Evolutionary conservation across 768 basidiomycete species (phyloP), one percentile per base, ranked within the genome.

Genomic region (Tulasnella calospora): DNA sequence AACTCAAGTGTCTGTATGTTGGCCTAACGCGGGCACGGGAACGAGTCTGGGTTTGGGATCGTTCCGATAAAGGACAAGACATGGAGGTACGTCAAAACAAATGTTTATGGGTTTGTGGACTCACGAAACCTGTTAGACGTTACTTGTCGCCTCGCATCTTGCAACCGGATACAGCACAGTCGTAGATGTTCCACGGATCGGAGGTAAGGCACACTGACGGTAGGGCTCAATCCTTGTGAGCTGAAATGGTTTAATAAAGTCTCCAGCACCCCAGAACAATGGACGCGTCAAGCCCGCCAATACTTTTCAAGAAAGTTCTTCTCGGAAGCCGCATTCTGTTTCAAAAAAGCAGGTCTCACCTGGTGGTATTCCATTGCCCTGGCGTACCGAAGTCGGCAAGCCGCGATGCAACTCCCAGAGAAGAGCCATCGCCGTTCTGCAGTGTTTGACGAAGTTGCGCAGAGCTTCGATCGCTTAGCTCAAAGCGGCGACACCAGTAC

Each of bases 1-100:
- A 80, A 40, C 79, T 80, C 41, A 80, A 80, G 44, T 44, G n/a
- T 61, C 40, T 80, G 23, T 80, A 80, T 67, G 79, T 80, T 8
- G 79, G 57, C 3, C 12, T 80, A 13, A 80, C 79, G 0, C 67
- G 79, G 12, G 79, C 79, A 51, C 8, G 79, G 21, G 30, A 79
- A 19, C 79, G 71, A 36, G 57, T 61, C 17, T 80, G 79, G 79
- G 35, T 80, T 7, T 80, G 79, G 79, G 79, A 80, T 57, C 44
- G 30, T 10, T 27, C 73, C 17, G 79, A 79, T 2, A 55, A 36
- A 15, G 71, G 55, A 30, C 3, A 12, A 4, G 77, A 46, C 19
- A 19, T 80, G 35, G 57, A 38, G 77, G 77, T 78, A 41, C 41
- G 73, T 30, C 44, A 10, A 38, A 5, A 13, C 12, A 30, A 71